Percentiles rank a stretch among this genome's conserved stretches.
Evolutionary conservation across 257 asterid species (phyloP).

Genomic region (Thymus quinquecostatus): DNA sequence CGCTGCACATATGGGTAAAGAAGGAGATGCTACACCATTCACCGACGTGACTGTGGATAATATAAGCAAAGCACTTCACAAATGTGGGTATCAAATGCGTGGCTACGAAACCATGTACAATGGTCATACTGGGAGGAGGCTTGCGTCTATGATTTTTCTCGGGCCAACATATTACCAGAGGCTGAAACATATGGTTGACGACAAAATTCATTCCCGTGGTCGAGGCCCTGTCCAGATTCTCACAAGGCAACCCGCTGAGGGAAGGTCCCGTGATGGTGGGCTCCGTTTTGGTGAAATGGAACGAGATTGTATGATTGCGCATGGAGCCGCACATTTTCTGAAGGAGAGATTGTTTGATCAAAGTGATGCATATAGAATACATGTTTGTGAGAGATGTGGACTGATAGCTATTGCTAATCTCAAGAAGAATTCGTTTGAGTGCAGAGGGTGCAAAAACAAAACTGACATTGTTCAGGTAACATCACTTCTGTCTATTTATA

Average conservation of each 20-base stretch:
- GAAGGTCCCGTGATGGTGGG: slow-evolving; percentile 97
- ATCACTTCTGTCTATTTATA: not conserved
- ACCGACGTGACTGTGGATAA: slow-evolving; percentile 96
- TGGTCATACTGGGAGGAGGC: slow-evolving; percentile 92
- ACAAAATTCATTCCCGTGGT: slow-evolving; percentile 96
- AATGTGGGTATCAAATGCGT: slow-evolving; percentile 97
- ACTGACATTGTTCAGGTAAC: slow-evolving; percentile 92
- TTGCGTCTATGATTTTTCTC: slow-evolving; percentile 79
- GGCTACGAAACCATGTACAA: slow-evolving; percentile 98
- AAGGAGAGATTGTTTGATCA: slow-evolving; percentile 94
- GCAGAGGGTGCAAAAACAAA: slow-evolving; percentile 96
- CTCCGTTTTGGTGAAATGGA: slow-evolving; percentile 99
- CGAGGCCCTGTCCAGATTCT: slow-evolving; percentile 97
- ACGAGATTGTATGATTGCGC: slow-evolving; percentile 97
- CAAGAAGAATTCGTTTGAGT: slow-evolving; percentile 87
- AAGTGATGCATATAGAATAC: slow-evolving; percentile 94
- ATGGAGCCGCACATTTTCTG: slow-evolving; percentile 94
- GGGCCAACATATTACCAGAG: slow-evolving; percentile 98
- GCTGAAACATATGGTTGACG: slow-evolving; percentile 97
- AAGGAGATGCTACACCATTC: slow-evolving; percentile 97
- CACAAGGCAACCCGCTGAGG: slow-evolving; percentile 97
- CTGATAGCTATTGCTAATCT: slow-evolving; percentile 91
- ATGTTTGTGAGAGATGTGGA: slow-evolving; percentile 92
- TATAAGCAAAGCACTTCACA: slow-evolving; percentile 91
- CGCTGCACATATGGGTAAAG: slow-evolving; percentile 97